Conservation (phyloP, 345 rosid genomes). For the Trapa bicornis region DNA sequence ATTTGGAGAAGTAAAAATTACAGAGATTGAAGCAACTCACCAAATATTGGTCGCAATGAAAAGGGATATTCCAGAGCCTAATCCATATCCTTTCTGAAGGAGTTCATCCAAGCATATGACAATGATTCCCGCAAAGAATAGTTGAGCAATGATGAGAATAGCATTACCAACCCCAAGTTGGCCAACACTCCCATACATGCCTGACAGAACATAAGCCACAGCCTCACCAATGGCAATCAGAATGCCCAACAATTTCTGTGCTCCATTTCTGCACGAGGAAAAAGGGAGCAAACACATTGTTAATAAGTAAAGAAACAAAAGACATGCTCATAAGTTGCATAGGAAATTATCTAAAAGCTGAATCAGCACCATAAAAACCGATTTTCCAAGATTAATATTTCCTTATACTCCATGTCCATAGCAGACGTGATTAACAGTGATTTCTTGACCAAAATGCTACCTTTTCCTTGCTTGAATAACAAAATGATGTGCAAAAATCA, state of each 20-base stretch:
- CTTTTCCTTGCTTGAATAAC: too few relatives aligned
- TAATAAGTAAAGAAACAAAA: neutral
- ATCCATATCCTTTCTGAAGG: conserved; percentile 74
- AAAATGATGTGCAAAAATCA: neutral
- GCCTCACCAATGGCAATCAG: conserved; percentile 77
- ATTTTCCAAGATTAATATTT: too few relatives aligned
- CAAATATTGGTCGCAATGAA: conserved; percentile 88
- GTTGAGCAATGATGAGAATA: conserved; percentile 63
- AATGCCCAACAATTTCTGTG: conserved; percentile 71
- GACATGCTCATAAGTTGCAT: neutral
- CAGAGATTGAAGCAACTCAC: conserved; percentile 21
- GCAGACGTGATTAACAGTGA: too few relatives aligned
- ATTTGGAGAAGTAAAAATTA: neutral
- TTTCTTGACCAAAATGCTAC: too few relatives aligned
- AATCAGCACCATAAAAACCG: neutral
- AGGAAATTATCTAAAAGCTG: neutral
- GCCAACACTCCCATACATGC: conserved; percentile 73
- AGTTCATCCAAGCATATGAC: conserved; percentile 81
- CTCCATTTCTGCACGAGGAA: conserved; percentile 45
- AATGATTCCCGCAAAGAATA: conserved; percentile 71
- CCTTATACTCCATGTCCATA: too few relatives aligned
- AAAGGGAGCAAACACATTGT: neutral
- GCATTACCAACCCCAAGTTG: conserved; percentile 84
- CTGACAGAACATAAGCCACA: conserved; percentile 73
- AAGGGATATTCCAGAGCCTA: conserved; percentile 78